Base-by-base conservation (phyloP, 2,329 filamentous ascomycete species). In the Fusarium sp. region DNA sequence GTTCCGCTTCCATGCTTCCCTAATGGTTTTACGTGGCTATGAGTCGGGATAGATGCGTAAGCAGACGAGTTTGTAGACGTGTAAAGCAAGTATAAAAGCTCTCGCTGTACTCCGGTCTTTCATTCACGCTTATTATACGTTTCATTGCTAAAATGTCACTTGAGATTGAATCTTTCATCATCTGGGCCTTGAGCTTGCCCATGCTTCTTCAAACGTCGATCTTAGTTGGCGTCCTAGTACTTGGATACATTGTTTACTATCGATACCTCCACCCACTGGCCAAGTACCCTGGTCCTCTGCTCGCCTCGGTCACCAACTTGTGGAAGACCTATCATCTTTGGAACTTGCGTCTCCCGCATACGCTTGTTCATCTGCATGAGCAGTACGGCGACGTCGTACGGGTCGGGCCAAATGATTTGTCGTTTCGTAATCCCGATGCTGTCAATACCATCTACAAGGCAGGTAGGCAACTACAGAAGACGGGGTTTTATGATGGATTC, bases 281-380 rank as follows among this genome's bases (percentile, higher is more conserved):
- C 8, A 28, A 38, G n/a, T 52, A 38, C 13, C 32, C 50, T 10
- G 50, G 32, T 8, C 32, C 50, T 0, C 50, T n/a, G 4, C 18
- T 52, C 5, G n/a, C 50, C 12, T 36, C 50, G 13, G 2, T 52
- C 3, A 52, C 50, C 50, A 52, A 52, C 13, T 2, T 52, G 2
- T 52, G 50, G 50, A 52, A 52, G 26, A 52, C 50, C 7, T 52
- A 52, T n/a, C 32, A 52, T 15, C 32, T 52, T 24, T 52, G 32
- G 50, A 38, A 5, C 32, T 8, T 52, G 12, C 32, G 26, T 24
- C 32, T 52, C 12, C 50, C 50, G 8, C 32, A 52, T 28, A 52
- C 32, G 18, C 50, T 52, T 22, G 50, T 38, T 38, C 24, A 9
- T 17, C 6, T 52, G 0, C 50, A 52, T 18, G 50, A 54, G 24